Evolutionary conservation across 306 rosid genomes (phyloP).

Genomic region (Vachellia pachyceras): DNA sequence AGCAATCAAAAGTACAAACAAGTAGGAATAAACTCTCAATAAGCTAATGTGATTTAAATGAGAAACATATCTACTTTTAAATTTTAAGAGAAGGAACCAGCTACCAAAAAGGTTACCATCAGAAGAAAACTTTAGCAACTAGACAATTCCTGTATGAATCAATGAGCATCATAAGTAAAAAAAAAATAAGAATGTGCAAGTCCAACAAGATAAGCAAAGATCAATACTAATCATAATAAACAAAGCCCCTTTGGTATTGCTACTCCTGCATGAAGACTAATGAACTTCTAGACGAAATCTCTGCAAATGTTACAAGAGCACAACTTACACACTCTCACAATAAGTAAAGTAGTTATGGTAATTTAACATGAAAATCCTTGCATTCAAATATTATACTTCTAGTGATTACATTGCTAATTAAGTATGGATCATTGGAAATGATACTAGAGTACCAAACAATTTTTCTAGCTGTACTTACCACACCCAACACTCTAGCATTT

Average conservation of each 20-base stretch:
- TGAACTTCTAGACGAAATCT: constrained; percentile 65
- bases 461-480: background rate
- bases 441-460: background rate
- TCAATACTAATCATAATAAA: constrained; percentile 37
- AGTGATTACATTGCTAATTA: background rate
- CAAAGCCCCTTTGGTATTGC: constrained; percentile 43
- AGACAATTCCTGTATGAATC: constrained; percentile 46
- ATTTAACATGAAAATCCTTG: background rate
- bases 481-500: background rate
- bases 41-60: constrained; percentile 34
- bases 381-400: background rate
- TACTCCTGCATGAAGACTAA: constrained; percentile 52
- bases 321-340: background rate
- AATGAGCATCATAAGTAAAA: constrained; percentile 40
- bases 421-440: background rate
- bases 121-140: constrained; percentile 59
- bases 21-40: constrained; percentile 53
- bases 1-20: constrained; percentile 45
- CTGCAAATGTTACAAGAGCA: constrained; percentile 98
- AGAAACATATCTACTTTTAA: constrained; percentile 46
- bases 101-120: constrained; percentile 47
- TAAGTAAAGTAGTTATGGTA: background rate
- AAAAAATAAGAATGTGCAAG: constrained; percentile 39
- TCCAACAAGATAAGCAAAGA: constrained; percentile 56
- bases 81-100: constrained; percentile 52